Evolutionary conservation across 768 basidiomycete genomes (phyloP), one percentile per base, ranked within the genome.

Genomic region (Xerocomellus amylosporus): DNA sequence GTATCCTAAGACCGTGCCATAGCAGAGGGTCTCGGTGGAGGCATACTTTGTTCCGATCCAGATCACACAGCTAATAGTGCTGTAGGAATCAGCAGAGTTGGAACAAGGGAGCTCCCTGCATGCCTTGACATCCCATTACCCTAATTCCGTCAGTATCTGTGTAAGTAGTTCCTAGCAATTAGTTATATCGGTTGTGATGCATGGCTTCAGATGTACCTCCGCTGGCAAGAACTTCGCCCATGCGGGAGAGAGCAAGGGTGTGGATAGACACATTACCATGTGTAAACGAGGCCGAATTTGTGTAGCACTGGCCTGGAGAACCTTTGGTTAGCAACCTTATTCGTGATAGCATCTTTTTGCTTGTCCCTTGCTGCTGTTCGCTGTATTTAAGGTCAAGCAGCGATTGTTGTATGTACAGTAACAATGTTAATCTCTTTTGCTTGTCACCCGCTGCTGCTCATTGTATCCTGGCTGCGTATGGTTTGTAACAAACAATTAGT

Each of bases 1-100:
- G 14, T 58, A 59, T 0, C 60, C 60, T 1, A 56, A 8, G 7
- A 39, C 41, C 1, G 41, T 61, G 1, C 58, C 54, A 20, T 61
- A 61, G 31, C 54, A 59, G 12, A 61, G 39, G 10, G 33, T 59
- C 30, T 60, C 50, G 0, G 24, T 22, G 5, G 19, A 17, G 14
- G 19, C 15, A 19, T 61, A 33, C 33, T 28, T 55, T 1, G 45
- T 55, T 4, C 20, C 56, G 8, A 49, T 46, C 60, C 58, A 61
- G 10, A 40, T 51, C 2, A 40, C 30, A 8, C 49, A 56, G 3
- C 44, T 51, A 4, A 44, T 43, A 30, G 50, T 13, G 1, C 42
- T n/a, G 2, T 26, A 30, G 8, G 37, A 45, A 12, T 33, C 41
- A 4, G 26, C 5, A 5, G 22, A 20, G 13, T 38, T 48, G 2